phyloP scores from a whole-genome alignment of 441 rosid species.

The Mallotus repandus region DNA sequence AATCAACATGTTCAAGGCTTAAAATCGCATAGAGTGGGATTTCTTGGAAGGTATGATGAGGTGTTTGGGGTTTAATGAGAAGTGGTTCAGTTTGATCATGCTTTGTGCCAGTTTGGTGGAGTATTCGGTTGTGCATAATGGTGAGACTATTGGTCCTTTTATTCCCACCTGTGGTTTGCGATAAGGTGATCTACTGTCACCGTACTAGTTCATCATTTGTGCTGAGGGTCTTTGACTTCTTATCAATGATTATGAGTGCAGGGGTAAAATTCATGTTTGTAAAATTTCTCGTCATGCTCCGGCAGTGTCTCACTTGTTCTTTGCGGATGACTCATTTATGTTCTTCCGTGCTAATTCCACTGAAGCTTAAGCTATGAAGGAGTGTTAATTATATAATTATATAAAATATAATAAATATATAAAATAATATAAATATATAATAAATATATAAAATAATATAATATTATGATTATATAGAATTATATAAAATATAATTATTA shows the following conservation, averaged over 20 bases:
- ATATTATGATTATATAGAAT: too few relatives aligned
- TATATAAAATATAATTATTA: too few relatives aligned
- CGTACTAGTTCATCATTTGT: background rate
- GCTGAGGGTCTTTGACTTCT: background rate
- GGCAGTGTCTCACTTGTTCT: background rate
- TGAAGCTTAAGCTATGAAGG: background rate
- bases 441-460: too few relatives aligned
- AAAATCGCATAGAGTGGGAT: background rate
- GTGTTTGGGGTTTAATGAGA: background rate
- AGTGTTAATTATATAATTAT: too few relatives aligned
- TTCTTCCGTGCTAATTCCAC: background rate
- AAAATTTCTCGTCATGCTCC: background rate
- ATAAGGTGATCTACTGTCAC: background rate
- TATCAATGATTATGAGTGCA: too few relatives aligned
- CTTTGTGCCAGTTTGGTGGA: background rate
- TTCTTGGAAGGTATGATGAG: background rate
- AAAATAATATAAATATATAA: too few relatives aligned
- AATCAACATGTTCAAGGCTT: background rate
- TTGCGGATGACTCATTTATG: background rate
- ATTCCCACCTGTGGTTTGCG: background rate
- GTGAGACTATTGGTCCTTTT: background rate
- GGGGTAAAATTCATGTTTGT: too few relatives aligned
- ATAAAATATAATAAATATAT: too few relatives aligned
- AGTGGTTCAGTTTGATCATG: background rate
- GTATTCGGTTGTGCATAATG: background rate